A percentile compares a stretch with the other conserved stretches of the same genome.
Evolutionary conservation across 2,329 filamentous ascomycete species (phyloP).

Genomic region (Berkeleyomyces basicola): DNA sequence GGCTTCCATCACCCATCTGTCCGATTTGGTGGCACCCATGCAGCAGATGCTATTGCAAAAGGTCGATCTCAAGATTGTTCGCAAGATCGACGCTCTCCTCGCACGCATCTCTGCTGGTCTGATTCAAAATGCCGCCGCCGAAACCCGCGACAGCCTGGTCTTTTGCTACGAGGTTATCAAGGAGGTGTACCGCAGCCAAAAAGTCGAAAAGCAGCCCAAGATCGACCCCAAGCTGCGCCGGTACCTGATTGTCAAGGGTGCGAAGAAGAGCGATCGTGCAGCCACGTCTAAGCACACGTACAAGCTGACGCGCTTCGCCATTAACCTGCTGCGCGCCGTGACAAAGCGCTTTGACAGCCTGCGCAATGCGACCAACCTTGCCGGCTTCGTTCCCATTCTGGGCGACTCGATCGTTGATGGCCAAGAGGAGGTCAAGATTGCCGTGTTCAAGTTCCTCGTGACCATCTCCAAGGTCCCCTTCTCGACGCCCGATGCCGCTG

Average conservation of each 20-base stretch:
- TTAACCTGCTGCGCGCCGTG: slow-evolving; percentile 75
- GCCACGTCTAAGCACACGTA: slow-evolving; percentile 64
- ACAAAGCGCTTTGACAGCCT: slow-evolving; percentile 72
- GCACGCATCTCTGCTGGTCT: slow-evolving; percentile 70
- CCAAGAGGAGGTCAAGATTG: slow-evolving; percentile 85
- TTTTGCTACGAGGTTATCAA: slow-evolving; percentile 94
- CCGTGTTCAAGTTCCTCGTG: slow-evolving; percentile 69
- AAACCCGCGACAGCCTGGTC: slow-evolving; percentile 66
- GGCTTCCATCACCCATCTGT: slow-evolving; percentile 57
- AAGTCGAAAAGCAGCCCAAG: slow-evolving; percentile 33
- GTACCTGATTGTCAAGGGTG: slow-evolving; percentile 67
- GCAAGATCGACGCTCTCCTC: slow-evolving; percentile 81
- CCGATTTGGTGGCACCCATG: slow-evolving; percentile 61
- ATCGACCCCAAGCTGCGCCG: slow-evolving; percentile 47
- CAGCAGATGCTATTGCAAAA: slow-evolving; percentile 67
- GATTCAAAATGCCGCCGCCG: slow-evolving; percentile 61
- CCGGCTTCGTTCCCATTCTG: slow-evolving; percentile 74
- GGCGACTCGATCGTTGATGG: slow-evolving; percentile 71
- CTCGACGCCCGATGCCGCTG: slow-evolving; percentile 46
- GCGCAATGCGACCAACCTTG: slow-evolving; percentile 60
- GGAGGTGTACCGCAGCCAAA: slow-evolving; percentile 56
- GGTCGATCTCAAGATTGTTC: slow-evolving; percentile 64
- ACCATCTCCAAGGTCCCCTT: slow-evolving; percentile 76
- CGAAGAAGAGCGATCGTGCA: slow-evolving; percentile 56
- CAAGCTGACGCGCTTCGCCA: slow-evolving; percentile 74